Evolutionary conservation across 768 basidiomycete genomes (phyloP).

Genomic region (Lentinula sp.): DNA sequence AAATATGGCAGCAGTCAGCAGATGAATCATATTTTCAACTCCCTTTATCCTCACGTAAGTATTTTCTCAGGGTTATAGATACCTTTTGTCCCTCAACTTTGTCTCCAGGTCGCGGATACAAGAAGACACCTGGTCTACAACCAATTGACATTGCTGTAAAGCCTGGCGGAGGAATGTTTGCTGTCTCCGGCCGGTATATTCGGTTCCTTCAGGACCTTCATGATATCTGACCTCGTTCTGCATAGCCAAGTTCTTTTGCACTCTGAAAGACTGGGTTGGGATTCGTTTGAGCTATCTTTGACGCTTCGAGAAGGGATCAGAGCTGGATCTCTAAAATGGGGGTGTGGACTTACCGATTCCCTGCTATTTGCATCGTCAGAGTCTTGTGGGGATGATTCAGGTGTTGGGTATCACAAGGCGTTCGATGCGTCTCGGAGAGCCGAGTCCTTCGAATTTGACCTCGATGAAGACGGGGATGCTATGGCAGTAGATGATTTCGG

Average conservation of each 20-base stretch:
- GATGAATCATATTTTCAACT: slow-evolving; percentile 3
- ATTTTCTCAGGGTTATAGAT: background rate
- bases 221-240: slow-evolving; percentile 9
- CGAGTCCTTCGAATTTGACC: slow-evolving; percentile 30
- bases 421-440: slow-evolving; percentile 33
- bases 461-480: slow-evolving; percentile 48
- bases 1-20: slow-evolving; percentile 6
- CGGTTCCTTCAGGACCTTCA: slow-evolving; percentile 10
- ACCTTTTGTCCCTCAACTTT: background rate
- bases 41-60: slow-evolving; percentile 2
- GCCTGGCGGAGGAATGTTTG: slow-evolving; percentile 13
- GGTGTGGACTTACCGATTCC: slow-evolving; percentile 28
- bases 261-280: background rate
- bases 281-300: background rate
- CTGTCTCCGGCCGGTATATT: slow-evolving; percentile 8
- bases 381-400: slow-evolving; percentile 21
- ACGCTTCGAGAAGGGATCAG: background rate
- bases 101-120: slow-evolving; percentile 14
- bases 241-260: background rate
- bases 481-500: slow-evolving; percentile 41
- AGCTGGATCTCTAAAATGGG: slow-evolving; percentile 51
- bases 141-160: slow-evolving; percentile 11
- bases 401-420: slow-evolving; percentile 41
- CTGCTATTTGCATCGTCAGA: slow-evolving; percentile 55
- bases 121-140: slow-evolving; percentile 19